Conservation (phyloP, 805 yeast species). For the Yarrowia sp. region DNA sequence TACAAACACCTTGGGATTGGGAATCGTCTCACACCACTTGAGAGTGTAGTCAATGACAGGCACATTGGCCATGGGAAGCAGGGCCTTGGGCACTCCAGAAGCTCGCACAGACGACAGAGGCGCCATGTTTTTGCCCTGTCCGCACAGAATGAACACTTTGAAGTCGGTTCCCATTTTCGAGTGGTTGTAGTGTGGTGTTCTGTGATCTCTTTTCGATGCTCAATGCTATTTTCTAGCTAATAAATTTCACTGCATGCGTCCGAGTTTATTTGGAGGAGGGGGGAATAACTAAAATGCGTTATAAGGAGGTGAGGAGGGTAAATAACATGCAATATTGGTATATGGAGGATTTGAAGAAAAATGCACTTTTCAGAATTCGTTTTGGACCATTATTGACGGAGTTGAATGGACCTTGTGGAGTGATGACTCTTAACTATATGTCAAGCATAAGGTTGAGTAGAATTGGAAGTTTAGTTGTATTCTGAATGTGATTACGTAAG, state of each 20-base stretch:
- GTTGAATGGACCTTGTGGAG: background rate
- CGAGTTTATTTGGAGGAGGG: background rate
- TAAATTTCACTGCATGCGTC: slow-evolving; percentile 16
- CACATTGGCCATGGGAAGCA: slow-evolving; percentile 82
- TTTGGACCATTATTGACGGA: background rate
- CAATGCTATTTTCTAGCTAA: background rate
- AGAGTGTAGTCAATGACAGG: slow-evolving; percentile 85
- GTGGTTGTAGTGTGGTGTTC: background rate
- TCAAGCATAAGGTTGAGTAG: too few relatives aligned
- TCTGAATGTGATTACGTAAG: too few relatives aligned
- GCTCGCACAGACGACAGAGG: slow-evolving; percentile 62
- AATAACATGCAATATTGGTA: too few relatives aligned
- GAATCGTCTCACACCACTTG: slow-evolving; percentile 87
- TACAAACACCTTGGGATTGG: slow-evolving; percentile 27
- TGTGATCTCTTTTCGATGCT: background rate
- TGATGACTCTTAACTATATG: too few relatives aligned
- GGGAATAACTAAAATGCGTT: too few relatives aligned
- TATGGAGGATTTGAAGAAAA: background rate
- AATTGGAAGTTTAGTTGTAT: too few relatives aligned
- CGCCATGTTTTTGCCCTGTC: slow-evolving; percentile 66
- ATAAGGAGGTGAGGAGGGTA: too few relatives aligned
- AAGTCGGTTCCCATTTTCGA: slow-evolving; percentile 61
- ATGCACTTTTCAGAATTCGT: background rate
- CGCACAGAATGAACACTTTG: slow-evolving; percentile 88
- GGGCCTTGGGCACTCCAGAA: slow-evolving; percentile 74